Conservation (phyloP, 345 rosid genomes). For the Citrus cavaleriei region DNA sequence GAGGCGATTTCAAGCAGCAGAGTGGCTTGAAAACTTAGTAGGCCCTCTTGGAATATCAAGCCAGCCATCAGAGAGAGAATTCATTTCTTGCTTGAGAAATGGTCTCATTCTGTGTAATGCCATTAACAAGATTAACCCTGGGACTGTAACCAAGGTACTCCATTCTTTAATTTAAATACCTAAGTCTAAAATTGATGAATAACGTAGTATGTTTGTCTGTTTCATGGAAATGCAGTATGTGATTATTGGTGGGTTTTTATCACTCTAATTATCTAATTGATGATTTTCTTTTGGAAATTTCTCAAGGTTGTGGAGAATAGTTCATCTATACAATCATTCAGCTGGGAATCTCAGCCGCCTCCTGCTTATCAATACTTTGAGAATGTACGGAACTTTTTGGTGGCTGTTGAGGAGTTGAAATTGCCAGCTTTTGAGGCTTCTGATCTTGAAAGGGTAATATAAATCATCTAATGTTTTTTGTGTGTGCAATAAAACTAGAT, state of each 20-base stretch:
- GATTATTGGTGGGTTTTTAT: neutral
- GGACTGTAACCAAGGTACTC: conserved; percentile 75
- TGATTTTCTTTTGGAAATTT: neutral
- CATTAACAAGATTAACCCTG: conserved; percentile 78
- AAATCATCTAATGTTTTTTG: neutral
- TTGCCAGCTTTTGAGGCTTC: conserved; percentile 91
- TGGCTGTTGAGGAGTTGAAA: conserved; percentile 72
- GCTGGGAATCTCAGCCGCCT: conserved; percentile 61
- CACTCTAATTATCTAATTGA: neutral
- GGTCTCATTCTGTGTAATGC: conserved; percentile 77
- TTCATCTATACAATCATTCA: conserved; percentile 38
- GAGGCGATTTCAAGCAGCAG: conserved; percentile 66
- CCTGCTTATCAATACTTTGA: conserved; percentile 89
- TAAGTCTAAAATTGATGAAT: too few relatives aligned
- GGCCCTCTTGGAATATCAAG: conserved; percentile 62
- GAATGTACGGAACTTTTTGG: conserved; percentile 83
- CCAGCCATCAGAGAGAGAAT: conserved; percentile 77
- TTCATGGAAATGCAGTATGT: too few relatives aligned
- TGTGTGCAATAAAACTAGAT: neutral
- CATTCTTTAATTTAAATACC: neutral
- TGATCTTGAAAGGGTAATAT: conserved; percentile 82
- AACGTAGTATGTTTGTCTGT: too few relatives aligned
- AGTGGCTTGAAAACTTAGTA: conserved; percentile 68
- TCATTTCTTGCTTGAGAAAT: conserved; percentile 87
- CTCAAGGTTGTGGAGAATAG: conserved; percentile 76